Base-by-base conservation (phyloP, 192 early-diverging fungal species). In the Podila minutissima region DNA sequence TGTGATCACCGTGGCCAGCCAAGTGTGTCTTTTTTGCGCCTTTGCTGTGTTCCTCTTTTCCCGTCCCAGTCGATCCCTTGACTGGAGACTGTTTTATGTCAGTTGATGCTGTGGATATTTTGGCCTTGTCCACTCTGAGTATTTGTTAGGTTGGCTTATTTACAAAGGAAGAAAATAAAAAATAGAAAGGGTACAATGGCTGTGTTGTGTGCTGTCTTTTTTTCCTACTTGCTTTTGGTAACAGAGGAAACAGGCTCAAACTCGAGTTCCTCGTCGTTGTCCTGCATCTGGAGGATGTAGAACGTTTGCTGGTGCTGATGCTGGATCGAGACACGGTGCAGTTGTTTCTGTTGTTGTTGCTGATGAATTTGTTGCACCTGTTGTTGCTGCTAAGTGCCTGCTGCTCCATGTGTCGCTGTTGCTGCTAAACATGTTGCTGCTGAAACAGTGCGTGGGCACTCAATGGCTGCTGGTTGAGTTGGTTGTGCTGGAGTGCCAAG, bases 271-370 rank as follows among this genome's bases (percentile, higher is more conserved):
- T 79, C 76, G 17, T 79, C 76, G 7, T 71, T 69, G 31, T 79
- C 75, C 33, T 73, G 66, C 71, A 60, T 72, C 66, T 71, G 75
- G 2, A 71, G 77, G 48, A 81, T 73, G 59, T 81, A 73, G 59
- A 73, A 73, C 0, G 77, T 51, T 57, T 77, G 74, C 46, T 72
- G 71, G 61, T 69, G 76, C 38, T 81, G 77, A 33, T 69, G 77
- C 17, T 72, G 71, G 33, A 81, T 66, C 3, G 77, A 81, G 3
- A 57, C 29, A 4, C 77, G 66, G 28, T 72, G 75, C 1, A 67
- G 66, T 4, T 46, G 41, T 46, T 46, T 46, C 1, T 10, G 50
- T 5, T 10, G 50, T 15, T 53, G 22, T 59, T 66, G 71, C 1
- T 65, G 63, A 5, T 62, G 55, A n/a, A 69, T 24, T 12, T 64